Conservation (phyloP, 495 filamentous ascomycete genomes). For the Penicillium alfredii region DNA sequence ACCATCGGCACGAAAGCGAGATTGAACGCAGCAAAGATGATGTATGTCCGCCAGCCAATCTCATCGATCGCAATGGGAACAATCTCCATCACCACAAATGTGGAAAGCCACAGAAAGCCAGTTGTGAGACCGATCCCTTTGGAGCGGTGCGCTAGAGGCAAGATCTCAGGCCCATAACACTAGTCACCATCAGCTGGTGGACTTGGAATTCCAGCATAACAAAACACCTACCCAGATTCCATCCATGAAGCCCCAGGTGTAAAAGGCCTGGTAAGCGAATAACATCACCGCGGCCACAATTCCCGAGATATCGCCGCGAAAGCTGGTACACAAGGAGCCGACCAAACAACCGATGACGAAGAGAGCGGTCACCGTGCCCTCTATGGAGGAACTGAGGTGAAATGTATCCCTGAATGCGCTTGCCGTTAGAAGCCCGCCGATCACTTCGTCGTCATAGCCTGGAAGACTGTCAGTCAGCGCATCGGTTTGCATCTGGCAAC, state of each 20-base stretch:
- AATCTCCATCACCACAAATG: conserved; percentile 22
- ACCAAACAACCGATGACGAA: conserved; percentile 1
- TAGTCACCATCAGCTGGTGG: background rate
- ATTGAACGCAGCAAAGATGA: conserved; percentile 36
- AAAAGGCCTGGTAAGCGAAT: conserved; percentile 15
- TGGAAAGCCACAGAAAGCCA: conserved; percentile 14
- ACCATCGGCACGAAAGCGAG: conserved; percentile 30
- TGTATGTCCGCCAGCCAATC: conserved; percentile 28
- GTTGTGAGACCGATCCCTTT: conserved; percentile 17
- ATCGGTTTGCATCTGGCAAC: no score
- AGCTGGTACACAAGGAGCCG: background rate
- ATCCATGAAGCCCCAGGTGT: conserved; percentile 18
- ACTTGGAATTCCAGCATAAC: background rate
- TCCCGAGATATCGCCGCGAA: conserved; percentile 2
- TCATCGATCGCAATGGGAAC: conserved; percentile 15
- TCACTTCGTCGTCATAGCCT: conserved; percentile 16
- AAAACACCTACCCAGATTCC: conserved; percentile 9
- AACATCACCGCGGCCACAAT: conserved; percentile 13
- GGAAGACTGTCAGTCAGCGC: background rate
- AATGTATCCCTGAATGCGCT: conserved; percentile 10
- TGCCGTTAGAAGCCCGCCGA: conserved; percentile 13
- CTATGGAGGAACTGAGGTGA: conserved; percentile 12
- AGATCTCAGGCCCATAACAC: conserved; percentile 20
- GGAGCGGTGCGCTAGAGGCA: conserved; percentile 16
- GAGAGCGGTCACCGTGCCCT: conserved; percentile 12